phyloP scores from a whole-genome alignment of 345 rosid genomes.

The Camelina hispida region DNA sequence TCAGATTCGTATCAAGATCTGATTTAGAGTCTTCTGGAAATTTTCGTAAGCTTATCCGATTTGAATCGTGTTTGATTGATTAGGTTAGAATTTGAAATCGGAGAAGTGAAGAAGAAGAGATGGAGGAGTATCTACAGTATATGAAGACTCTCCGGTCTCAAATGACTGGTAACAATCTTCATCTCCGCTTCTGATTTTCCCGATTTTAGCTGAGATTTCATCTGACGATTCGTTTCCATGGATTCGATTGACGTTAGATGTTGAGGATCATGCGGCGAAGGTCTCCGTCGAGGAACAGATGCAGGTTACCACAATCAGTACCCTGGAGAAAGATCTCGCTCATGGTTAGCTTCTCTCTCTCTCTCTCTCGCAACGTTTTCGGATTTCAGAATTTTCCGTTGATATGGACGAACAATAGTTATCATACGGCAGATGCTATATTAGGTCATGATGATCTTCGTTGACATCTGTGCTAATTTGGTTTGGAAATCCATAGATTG shows the following conservation, averaged over 20 bases:
- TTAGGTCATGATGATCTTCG: conserved; percentile 8
- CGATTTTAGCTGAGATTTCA: neutral
- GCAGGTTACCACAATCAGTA: conserved; percentile 57
- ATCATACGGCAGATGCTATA: conserved; percentile 10
- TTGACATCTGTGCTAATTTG: neutral
- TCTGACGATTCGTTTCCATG: neutral
- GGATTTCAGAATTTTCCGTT: neutral
- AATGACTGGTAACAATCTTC: conserved; percentile 61
- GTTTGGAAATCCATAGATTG: neutral
- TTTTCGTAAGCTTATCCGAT: too few relatives aligned
- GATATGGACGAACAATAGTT: neutral
- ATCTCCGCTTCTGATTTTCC: neutral
- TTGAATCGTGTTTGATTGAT: neutral
- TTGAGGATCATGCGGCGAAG: conserved; percentile 82
- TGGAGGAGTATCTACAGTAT: conserved; percentile 88
- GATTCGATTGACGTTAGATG: conserved; percentile 51
- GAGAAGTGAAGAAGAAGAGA: conserved; percentile 41
- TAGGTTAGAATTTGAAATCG: conserved; percentile 12
- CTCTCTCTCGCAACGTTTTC: neutral
- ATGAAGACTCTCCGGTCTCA: conserved; percentile 79
- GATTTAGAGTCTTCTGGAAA: conserved; percentile 16
- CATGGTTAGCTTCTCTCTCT: conserved; percentile 46
- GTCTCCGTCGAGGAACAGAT: conserved; percentile 70
- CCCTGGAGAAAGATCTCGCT: conserved; percentile 62
- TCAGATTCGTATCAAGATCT: conserved; percentile 14